Conservation (phyloP, 2,329 filamentous ascomycete genomes). For the Colletotrichum sp. region DNA sequence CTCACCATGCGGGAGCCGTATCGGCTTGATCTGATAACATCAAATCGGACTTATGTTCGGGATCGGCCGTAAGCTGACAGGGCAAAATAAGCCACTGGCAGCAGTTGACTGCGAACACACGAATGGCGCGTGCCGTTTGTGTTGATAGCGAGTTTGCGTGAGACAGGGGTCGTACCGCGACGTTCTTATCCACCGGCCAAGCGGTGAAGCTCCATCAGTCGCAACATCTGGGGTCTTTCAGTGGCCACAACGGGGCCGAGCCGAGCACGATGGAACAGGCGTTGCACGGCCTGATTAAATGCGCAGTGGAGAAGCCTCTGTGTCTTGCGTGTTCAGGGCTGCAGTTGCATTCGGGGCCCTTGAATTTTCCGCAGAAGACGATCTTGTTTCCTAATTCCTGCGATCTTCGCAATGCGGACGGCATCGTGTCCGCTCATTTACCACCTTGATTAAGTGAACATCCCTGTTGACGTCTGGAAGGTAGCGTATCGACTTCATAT, state of each 20-base stretch:
- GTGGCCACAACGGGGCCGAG: not conserved
- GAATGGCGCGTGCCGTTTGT: not conserved
- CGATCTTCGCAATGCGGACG: not conserved
- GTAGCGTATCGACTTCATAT: not conserved
- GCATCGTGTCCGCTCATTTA: not conserved
- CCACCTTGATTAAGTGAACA: not conserved
- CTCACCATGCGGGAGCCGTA: not conserved
- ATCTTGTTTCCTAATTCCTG: not conserved
- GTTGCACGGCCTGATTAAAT: not conserved
- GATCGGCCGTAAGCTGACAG: not conserved
- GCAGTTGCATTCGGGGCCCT: not conserved
- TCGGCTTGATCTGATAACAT: not conserved
- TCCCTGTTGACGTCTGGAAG: not conserved
- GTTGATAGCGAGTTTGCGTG: not conserved
- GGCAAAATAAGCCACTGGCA: not conserved
- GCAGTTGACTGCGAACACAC: not conserved
- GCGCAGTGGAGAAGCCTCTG: not conserved
- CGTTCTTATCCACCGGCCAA: not conserved
- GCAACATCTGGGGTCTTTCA: not conserved
- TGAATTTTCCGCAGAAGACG: not conserved
- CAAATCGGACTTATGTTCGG: not conserved
- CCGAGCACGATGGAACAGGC: not conserved
- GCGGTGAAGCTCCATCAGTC: not conserved
- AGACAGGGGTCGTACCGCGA: not conserved
- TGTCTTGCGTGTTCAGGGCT: not conserved